Conservation (phyloP, 1,284 basidiomycete genomes). For the Inonotus hispidus region DNA sequence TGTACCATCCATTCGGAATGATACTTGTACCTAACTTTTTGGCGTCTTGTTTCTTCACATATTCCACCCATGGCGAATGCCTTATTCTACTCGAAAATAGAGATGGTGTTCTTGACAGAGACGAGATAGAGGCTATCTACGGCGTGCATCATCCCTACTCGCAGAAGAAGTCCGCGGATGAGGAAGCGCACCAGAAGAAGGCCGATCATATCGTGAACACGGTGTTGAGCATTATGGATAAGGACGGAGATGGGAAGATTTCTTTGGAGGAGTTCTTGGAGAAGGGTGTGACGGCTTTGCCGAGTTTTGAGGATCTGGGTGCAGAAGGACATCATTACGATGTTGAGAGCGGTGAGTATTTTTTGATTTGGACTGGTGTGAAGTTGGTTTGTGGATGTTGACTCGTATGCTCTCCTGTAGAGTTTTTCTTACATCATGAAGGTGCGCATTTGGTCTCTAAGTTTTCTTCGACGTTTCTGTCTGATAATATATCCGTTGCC, state of each 20-base stretch:
- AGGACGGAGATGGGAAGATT: constrained; percentile 73
- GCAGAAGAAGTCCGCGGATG: constrained; percentile 80
- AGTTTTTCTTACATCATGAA: constrained; percentile 93
- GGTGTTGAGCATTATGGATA: constrained; percentile 75
- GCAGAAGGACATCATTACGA: constrained; percentile 93
- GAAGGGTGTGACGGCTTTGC: constrained; percentile 75
- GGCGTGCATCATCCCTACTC: constrained; percentile 95
- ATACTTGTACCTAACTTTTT: not conserved
- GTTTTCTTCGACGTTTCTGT: not conserved
- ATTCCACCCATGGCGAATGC: not conserved
- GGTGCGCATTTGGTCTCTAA: constrained; percentile 39
- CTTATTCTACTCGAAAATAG: constrained; percentile 30
- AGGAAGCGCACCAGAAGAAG: constrained; percentile 79
- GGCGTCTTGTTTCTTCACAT: not conserved
- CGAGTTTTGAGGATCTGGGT: constrained; percentile 85
- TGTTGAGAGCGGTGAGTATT: constrained; percentile 70
- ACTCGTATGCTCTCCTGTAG: constrained; percentile 31
- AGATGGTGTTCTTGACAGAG: constrained; percentile 68
- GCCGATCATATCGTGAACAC: constrained; percentile 76
- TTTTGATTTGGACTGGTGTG: not conserved
- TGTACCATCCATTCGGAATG: constrained; percentile 21
- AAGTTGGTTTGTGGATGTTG: not conserved
- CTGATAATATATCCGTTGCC: not conserved
- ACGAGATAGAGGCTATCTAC: constrained; percentile 87
- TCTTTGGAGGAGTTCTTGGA: constrained; percentile 76